Conservation (phyloP, 2,329 filamentous ascomycete genomes). For the Xylariaceae sp. region DNA sequence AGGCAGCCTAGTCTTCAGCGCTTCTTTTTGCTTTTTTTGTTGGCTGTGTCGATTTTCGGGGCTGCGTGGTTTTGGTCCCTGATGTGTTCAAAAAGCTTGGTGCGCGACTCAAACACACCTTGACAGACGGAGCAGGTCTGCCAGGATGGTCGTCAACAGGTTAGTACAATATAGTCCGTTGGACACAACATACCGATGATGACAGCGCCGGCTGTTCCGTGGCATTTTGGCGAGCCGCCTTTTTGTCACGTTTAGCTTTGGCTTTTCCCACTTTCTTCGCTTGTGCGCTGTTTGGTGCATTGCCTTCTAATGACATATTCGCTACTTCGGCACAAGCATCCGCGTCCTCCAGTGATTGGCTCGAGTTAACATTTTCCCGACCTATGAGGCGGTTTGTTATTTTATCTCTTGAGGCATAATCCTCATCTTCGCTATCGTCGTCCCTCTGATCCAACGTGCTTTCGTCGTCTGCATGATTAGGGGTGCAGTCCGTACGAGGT, state of each 20-base stretch:
- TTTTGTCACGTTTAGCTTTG: conserved; percentile 47
- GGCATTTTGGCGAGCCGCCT: conserved; percentile 36
- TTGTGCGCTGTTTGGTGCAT: conserved; percentile 9
- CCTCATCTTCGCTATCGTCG: conserved; percentile 16
- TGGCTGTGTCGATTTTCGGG: conserved; percentile 28
- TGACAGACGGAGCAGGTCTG: conserved; percentile 41
- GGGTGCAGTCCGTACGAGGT: conserved; percentile 6
- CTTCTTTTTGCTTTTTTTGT: conserved; percentile 35
- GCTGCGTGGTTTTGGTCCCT: conserved; percentile 62
- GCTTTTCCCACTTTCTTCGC: conserved; percentile 46
- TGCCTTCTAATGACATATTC: conserved; percentile 23
- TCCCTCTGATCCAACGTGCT: not conserved
- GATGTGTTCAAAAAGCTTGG: conserved; percentile 70
- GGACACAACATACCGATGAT: no score
- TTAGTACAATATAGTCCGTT: no score
- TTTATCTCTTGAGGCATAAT: conserved; percentile 41
- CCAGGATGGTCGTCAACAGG: conserved; percentile 6
- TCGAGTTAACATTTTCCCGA: conserved; percentile 5
- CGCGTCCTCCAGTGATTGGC: conserved; percentile 6
- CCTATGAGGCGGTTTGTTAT: conserved; percentile 37
- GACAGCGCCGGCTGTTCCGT: conserved; percentile 26
- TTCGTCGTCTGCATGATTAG: not conserved
- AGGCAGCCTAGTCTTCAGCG: conserved; percentile 17
- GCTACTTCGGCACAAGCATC: conserved; percentile 12
- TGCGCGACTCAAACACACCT: conserved; percentile 54